Conservation (phyloP, 208 protist species). For the Acanthamoeba lenticulata region DNA sequence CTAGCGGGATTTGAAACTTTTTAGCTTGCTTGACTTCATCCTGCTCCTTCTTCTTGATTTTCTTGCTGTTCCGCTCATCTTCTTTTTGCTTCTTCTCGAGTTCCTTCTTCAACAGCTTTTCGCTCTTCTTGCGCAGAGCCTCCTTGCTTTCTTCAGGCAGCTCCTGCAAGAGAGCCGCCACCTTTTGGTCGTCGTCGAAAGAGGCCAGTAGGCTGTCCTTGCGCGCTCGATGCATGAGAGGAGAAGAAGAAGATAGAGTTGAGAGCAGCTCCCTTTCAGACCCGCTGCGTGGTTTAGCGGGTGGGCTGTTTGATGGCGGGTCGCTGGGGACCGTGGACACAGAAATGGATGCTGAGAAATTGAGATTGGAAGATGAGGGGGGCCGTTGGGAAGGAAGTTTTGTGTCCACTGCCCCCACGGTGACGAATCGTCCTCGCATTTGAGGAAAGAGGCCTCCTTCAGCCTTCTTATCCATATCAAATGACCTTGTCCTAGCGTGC, state of each 20-base stretch:
- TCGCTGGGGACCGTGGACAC: too few species aligned
- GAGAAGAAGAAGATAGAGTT: background rate
- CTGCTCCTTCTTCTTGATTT: slow-evolving; percentile 49
- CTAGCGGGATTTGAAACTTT: slow-evolving; percentile 28
- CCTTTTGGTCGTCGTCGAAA: slow-evolving; percentile 13
- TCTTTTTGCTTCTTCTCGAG: slow-evolving; percentile 49
- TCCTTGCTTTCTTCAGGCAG: slow-evolving; percentile 40
- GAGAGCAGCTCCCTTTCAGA: background rate
- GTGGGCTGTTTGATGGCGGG: background rate
- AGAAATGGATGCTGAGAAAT: background rate
- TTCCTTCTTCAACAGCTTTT: slow-evolving; percentile 49
- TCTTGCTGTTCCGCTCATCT: slow-evolving; percentile 60
- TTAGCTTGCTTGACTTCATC: slow-evolving; percentile 22
- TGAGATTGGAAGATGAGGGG: background rate
- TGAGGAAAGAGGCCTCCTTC: background rate
- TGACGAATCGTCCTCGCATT: background rate
- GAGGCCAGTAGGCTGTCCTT: background rate
- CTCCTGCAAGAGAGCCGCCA: slow-evolving; percentile 28
- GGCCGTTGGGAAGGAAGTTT: background rate
- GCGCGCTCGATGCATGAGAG: background rate
- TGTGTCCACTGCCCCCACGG: background rate
- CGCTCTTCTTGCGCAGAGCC: slow-evolving; percentile 48
- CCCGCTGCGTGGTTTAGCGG: background rate
- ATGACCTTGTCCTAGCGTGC: background rate
- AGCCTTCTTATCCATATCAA: background rate